Conservation (phyloP, 2,329 filamentous ascomycete genomes). For the Microcyclospora tardicrescens region DNA sequence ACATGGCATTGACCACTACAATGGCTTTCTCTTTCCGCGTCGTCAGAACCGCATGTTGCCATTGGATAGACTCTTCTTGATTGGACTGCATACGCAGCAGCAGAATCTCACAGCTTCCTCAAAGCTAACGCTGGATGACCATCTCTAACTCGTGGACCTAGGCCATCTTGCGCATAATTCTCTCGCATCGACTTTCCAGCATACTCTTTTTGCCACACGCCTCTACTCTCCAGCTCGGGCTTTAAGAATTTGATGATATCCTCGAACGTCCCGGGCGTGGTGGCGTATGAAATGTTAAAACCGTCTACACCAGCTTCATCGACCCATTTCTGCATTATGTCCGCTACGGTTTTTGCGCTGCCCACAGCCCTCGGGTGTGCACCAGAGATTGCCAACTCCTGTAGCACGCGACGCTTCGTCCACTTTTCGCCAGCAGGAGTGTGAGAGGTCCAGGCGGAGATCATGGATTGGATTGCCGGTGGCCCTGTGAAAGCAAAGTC, state of each 20-base stretch:
- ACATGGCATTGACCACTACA: too few relatives aligned
- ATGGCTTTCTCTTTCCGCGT: too few relatives aligned
- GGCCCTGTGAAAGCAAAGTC: conserved; percentile 30
- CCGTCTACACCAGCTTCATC: conserved; percentile 31
- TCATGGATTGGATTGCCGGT: conserved; percentile 31
- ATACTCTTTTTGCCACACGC: conserved; percentile 21
- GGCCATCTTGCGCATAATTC: conserved; percentile 17
- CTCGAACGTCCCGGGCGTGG: conserved; percentile 29
- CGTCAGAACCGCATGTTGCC: too few relatives aligned
- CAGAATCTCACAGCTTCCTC: too few relatives aligned
- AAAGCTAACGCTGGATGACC: conserved; percentile 12
- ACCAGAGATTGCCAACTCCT: conserved; percentile 32
- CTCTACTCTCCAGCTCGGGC: conserved; percentile 25
- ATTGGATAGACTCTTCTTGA: too few relatives aligned
- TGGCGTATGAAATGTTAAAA: conserved; percentile 33
- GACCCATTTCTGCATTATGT: conserved; percentile 35
- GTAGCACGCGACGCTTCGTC: conserved; percentile 33
- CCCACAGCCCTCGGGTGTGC: conserved; percentile 27
- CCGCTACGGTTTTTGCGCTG: conserved; percentile 30
- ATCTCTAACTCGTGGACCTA: conserved; percentile 13
- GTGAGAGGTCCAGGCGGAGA: conserved; percentile 32
- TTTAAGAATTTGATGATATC: conserved; percentile 26
- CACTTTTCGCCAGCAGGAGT: conserved; percentile 32
- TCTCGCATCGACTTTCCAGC: conserved; percentile 16
- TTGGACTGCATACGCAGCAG: too few relatives aligned